Evolutionary conservation across 371 early-diverging fungal species (phyloP), one percentile per base, ranked within the genome.

Genomic region (Smittium mucronatum): DNA sequence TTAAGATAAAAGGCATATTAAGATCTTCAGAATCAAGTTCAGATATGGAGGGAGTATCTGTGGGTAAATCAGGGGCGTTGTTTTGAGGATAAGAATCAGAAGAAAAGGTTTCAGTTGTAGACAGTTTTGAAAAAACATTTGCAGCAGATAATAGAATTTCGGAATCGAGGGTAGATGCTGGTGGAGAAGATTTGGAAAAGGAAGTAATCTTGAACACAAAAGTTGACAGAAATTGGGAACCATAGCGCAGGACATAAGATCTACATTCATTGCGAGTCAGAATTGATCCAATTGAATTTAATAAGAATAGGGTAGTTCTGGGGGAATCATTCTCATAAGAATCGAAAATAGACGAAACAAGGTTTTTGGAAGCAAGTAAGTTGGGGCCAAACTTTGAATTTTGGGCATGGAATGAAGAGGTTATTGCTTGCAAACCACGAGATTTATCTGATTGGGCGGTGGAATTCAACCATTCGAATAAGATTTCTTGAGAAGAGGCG

Each of bases 391-490:
- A 17, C 2, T 33, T 65, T 25, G 32, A 31, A 2, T 15, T 8
- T 35, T 65, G 65, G 30, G 32, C 28, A 65, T 35, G 30, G 25
- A 65, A 65, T 8, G 34, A 33, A 11, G 34, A 30, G n/a, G 65
- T 35, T 8, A 65, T 30, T 21, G 65, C 32, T 8, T 11, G 28
- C 11, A 8, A 65, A 33, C 65, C 65, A 17, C 65, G 30, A 16
- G 29, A n/a, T 35, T 65, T 65, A 32, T 65, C 65, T 5, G n/a
- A 33, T 35, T 65, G 65, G 15, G 30, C 34, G 2, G 65, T 65
- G 15, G 65, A 65, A 33, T 65, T 30, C 5, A 65, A 35, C 65
- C 65, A 65, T 21, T 65, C 65, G 2, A 8, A 33, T 2, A 65
- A 25, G n/a, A 33, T 33, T 17, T 25, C n/a, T 34, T 65, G 8